These are phyloP conservation scores for Podaxis mareebaensis DNA, from an alignment of 768 basidiomycete genomes.

Conservation along the genomic window DNA sequence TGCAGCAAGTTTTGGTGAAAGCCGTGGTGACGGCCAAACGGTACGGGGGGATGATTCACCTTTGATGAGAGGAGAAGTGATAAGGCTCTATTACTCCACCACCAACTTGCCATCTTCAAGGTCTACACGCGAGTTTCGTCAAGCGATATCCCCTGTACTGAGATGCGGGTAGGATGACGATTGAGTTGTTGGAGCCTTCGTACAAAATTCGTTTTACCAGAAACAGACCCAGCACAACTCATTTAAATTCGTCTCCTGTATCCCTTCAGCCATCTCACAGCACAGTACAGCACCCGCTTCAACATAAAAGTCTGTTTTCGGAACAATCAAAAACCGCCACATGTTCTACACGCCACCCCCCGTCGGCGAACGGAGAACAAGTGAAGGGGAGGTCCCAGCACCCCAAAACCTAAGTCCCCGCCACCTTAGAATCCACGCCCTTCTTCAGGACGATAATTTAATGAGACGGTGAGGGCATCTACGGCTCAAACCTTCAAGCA, in stretches of 20 bases:
- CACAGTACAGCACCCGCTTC: not conserved
- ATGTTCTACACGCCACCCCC: not conserved
- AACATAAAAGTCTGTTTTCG: not conserved
- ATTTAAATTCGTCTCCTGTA: not conserved
- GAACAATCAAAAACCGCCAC: not conserved
- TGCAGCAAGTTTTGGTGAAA: no score
- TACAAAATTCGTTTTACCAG: not conserved
- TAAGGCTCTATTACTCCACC: no score
- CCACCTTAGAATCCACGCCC: not conserved
- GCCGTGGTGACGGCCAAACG: no score
- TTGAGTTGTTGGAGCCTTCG: not conserved
- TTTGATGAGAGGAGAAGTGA: no score
- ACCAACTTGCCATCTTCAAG: no score
- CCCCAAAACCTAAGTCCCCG: not conserved
- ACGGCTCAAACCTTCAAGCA: not conserved
- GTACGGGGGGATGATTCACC: no score
- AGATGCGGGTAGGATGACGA: no score
- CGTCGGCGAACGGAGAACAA: slow-evolving; percentile 10
- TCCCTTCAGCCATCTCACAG: not conserved
- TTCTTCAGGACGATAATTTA: not conserved
- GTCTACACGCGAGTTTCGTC: no score
- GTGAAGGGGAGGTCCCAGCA: not conserved
- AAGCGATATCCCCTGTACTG: no score
- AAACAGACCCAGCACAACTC: not conserved
- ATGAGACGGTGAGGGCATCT: not conserved